Base-by-base conservation (phyloP, 805 yeast species). In the Wickerhamiella australiensis region DNA sequence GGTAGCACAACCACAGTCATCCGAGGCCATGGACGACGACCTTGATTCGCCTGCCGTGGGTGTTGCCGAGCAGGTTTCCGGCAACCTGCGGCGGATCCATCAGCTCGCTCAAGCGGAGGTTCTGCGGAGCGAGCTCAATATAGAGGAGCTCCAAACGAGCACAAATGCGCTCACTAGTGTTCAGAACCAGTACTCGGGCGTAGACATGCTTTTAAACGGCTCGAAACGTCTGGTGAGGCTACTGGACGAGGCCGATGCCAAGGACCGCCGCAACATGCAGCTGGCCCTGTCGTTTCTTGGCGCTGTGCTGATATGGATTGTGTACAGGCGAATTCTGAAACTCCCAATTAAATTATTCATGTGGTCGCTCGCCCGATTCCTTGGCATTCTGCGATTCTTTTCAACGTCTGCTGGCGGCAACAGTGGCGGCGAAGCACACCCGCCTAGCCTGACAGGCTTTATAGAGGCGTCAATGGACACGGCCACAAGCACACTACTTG, bases 191-290 rank as follows among this genome's bases (percentile, higher is more conserved):
- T 69, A 69, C 53, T 49, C 64, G 0, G 65, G 64, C 7, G 65
- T 68, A 36, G 70, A 69, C 46, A 52, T 61, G 26, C 53, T 67
- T 23, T 57, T 69, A 20, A 61, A 58, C 22, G 66, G 69, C 6
- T 65, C 70, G 12, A 55, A 58, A 35, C 54, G 58, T 37, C 61
- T 69, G 40, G 66, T 69, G 18, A 51, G 58, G 25, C 59, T 65
- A 11, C 58, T 69, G 26, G 71, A 68, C 50, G 62, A 65, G 52
- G 71, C 73, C 12, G 73, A 69, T 46, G 53, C 56, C 23, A 56
- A 64, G 63, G 73, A 69, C 49, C 54, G 71, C 3, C 52, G 62
- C 5, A 52, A 56, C 36, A 68, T 69, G 72, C 57, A 61, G 40
- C 59, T 60, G 15, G 55, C 69, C 9, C 51, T 69, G 50, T 61